These are phyloP conservation scores for Boletus huronensis DNA, from an alignment of 768 basidiomycete species.

Conservation along the genomic window DNA sequence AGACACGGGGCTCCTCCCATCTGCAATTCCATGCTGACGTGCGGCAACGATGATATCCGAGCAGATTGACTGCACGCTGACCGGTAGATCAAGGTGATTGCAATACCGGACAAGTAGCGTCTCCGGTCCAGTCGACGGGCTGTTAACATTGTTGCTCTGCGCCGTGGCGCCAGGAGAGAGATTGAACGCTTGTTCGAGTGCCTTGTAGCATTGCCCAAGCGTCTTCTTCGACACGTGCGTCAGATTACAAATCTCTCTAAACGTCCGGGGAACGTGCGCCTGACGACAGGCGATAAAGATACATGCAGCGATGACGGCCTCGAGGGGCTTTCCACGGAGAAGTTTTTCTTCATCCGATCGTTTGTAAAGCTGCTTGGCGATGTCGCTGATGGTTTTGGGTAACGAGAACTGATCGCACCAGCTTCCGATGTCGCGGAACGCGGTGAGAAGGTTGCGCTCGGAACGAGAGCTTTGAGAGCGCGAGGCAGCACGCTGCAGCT, in stretches of 20 bases:
- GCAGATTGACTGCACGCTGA: slow-evolving; percentile 80
- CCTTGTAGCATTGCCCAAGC: slow-evolving; percentile 90
- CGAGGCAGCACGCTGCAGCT: slow-evolving; percentile 89
- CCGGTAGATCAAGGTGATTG: slow-evolving; percentile 84
- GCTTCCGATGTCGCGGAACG: slow-evolving; percentile 86
- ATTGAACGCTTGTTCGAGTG: slow-evolving; percentile 85
- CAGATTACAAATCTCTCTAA: slow-evolving; percentile 91
- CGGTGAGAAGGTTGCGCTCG: slow-evolving; percentile 81
- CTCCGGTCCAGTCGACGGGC: slow-evolving; percentile 70
- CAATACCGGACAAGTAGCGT: slow-evolving; percentile 90
- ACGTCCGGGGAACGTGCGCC: slow-evolving; percentile 92
- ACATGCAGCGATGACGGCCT: slow-evolving; percentile 94
- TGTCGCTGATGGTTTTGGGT: slow-evolving; percentile 90
- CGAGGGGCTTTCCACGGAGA: slow-evolving; percentile 84
- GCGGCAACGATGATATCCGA: slow-evolving; percentile 78
- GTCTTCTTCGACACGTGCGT: slow-evolving; percentile 94
- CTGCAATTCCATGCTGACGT: slow-evolving; percentile 81
- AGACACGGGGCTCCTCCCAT: slow-evolving; percentile 94
- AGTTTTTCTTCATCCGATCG: slow-evolving; percentile 95
- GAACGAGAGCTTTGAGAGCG: slow-evolving; percentile 74
- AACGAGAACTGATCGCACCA: slow-evolving; percentile 97
- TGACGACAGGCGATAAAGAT: slow-evolving; percentile 97
- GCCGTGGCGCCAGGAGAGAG: slow-evolving; percentile 77
- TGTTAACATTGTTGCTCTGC: slow-evolving; percentile 34
- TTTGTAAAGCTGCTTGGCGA: slow-evolving; percentile 96